Evolutionary conservation across 106 monocot genomes (phyloP), one percentile per base, ranked within the genome.

Genomic region (Xerophyta viscosa): DNA sequence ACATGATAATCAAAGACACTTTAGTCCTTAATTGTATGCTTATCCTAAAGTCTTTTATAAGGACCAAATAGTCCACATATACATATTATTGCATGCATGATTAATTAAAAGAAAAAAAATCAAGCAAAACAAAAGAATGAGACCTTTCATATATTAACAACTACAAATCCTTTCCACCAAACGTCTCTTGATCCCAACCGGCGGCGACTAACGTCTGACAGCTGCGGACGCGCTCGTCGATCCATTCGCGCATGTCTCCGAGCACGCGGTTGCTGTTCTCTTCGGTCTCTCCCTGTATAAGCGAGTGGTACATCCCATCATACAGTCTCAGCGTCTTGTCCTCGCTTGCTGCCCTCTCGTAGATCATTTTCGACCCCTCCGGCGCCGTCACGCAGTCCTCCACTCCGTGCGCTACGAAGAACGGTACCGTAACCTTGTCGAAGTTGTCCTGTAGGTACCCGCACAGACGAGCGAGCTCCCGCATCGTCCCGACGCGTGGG

Each of bases 401-500:
- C 11, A 62, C 67, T 11, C 74, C 74, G 56, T 74, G 74, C 14
- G 52, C 74, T n/a, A 67, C 58, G 20, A 74, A 56, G 24, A 25
- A 50, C 9, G 54, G 54, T 14, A 20, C 54, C 4, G 54, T 54
- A 0, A 31, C 31, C 54, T 31, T 14, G 31, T 20, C 28, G 31
- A 54, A 54, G 5, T 33, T 54, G 15, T 13, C 31, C 29, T 29
- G 28, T 30, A 54, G 6, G 54, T 54, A 58, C 27, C 65, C 84
- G 49, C 55, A 60, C 37, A 88, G 50, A 27, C 94, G 50, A 12
- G 60, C 58, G 6, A 88, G 57, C 67, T 96, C 94, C 50, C 94
- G 63, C 94, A 96, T 88, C 7, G 88, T 88, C 18, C 94, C 94
- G 17, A 96, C 88, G 24, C 84, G 71, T 10, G 88, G 84, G 21